Conservation (phyloP, 257 asterid genomes). For the Solanum lignicaule region DNA sequence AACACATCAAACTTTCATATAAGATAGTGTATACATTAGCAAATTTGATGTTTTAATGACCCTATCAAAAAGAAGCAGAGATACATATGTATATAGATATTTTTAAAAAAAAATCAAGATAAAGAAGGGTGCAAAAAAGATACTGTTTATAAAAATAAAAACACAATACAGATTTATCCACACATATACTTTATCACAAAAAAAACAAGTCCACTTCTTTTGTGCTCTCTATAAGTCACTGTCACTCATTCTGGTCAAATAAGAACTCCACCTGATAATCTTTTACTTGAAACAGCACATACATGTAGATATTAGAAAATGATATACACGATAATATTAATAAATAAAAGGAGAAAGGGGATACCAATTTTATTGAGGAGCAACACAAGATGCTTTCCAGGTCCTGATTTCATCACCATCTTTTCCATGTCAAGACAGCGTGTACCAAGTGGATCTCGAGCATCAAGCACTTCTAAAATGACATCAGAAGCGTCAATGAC, state of each 20-base stretch:
- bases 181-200: neutral
- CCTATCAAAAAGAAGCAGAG: neutral
- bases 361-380: conserved; percentile 90
- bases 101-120: neutral
- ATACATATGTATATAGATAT: neutral
- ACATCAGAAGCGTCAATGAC: conserved; percentile 94
- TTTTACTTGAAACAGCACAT: neutral
- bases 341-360: neutral
- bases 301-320: neutral
- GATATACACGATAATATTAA: neutral
- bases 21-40: neutral
- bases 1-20: neutral
- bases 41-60: neutral
- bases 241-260: neutral
- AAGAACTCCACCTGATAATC: neutral
- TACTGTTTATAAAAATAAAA: neutral
- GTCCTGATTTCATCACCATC: conserved; percentile 70
- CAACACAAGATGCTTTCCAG: conserved; percentile 72
- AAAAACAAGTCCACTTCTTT: neutral
- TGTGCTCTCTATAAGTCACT: neutral
- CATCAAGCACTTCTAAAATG: conserved; percentile 93
- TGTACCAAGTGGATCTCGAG: conserved; percentile 93
- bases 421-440: conserved; percentile 91
- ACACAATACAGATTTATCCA: neutral
- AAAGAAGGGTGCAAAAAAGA: neutral